These are phyloP conservation scores for Solanum boliviense DNA, from an alignment of 257 asterid genomes.

Conservation along the genomic window DNA sequence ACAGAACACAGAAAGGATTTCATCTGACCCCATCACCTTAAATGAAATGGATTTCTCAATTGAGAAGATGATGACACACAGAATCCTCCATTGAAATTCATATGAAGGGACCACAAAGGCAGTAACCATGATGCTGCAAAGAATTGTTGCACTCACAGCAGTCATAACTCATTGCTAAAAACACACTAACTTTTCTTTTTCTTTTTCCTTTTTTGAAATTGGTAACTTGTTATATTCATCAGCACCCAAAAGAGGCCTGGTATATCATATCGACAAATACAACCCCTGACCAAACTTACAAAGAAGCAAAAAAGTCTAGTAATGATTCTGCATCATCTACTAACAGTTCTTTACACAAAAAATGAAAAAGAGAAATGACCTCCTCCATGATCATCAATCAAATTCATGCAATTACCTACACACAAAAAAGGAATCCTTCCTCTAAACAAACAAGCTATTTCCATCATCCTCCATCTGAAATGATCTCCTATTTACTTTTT, in stretches of 20 bases:
- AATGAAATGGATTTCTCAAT: not conserved
- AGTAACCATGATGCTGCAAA: not conserved
- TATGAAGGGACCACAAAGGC: not conserved
- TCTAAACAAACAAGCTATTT: not conserved
- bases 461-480: not conserved
- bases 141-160: not conserved
- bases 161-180: not conserved
- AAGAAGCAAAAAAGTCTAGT: not conserved
- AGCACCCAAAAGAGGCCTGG: not conserved
- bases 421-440: not conserved
- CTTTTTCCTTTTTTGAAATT: not conserved
- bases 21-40: not conserved
- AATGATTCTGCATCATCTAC: not conserved
- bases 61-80: not conserved
- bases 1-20: not conserved
- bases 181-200: too few relatives aligned
- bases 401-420: not conserved
- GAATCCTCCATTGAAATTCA: not conserved
- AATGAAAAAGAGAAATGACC: not conserved
- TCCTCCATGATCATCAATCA: not conserved
- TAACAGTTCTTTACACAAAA: not conserved
- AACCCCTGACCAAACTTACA: not conserved
- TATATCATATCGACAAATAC: not conserved
- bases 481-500: not conserved
- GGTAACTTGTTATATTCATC: not conserved